A percentile compares a stretch with the other conserved stretches of the same genome.
Evolutionary conservation across 1,139 yeast genomes (phyloP).

Genomic region (Groenewaldozyma sp.): DNA sequence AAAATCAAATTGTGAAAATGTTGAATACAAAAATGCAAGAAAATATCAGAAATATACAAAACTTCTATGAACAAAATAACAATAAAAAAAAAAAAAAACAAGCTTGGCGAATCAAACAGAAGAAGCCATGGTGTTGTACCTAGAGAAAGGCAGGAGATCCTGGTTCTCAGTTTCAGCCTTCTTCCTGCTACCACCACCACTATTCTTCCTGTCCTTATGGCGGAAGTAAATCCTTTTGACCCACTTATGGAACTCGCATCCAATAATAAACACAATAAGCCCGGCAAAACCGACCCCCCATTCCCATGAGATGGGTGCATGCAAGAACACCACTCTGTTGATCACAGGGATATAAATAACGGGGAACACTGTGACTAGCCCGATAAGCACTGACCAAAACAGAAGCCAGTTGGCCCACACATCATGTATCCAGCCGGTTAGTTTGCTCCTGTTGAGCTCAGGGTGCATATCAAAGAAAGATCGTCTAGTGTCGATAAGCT

Average conservation of each 20-base stretch:
- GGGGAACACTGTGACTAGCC: conserved; percentile 68
- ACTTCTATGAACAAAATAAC: neutral
- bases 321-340: conserved; percentile 68
- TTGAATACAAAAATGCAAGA: neutral
- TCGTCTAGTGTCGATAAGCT: conserved; percentile 66
- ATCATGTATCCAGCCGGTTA: conserved; percentile 21
- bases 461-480: conserved; percentile 44
- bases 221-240: conserved; percentile 47
- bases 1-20: too few relatives aligned
- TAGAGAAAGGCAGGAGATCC: conserved; percentile 2
- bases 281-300: conserved; percentile 76
- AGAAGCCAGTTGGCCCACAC: conserved; percentile 70
- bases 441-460: neutral
- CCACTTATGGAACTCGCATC: conserved; percentile 62
- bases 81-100: neutral
- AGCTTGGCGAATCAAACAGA: conserved; percentile 1
- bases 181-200: neutral
- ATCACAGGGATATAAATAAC: conserved; percentile 83
- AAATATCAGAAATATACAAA: neutral
- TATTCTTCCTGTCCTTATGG: neutral
- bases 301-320: conserved; percentile 65
- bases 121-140: conserved; percentile 3
- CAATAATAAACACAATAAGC: conserved; percentile 47
- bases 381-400: conserved; percentile 75
- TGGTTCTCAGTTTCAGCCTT: neutral